Base-by-base conservation (phyloP, 352 stramenopile genomes). In the Pythium aphanidermatum region DNA sequence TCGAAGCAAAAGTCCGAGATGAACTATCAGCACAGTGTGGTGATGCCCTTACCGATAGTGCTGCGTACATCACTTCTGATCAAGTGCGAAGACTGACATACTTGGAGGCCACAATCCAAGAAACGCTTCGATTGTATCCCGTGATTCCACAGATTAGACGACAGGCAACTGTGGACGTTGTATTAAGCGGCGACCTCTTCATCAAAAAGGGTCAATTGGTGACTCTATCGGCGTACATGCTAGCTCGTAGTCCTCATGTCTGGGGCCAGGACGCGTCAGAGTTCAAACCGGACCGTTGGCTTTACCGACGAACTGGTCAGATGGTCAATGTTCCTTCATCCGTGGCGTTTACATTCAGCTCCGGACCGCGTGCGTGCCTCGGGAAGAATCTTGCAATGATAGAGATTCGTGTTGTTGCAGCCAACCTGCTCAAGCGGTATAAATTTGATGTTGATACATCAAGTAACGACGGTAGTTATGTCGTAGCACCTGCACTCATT, bases 121-220 rank as follows among this genome's bases (percentile, higher is more conserved):
- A 92, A 43, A 80, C 65, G 14, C 43, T 90, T 31, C 69, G 80
- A 0, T 41, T 92, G 20, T 77, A 81, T 44, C 76, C 78, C 24
- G 27, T 66, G 11, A 57, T 83, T 10, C 75, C 80, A 1, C 55
- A 72, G n/a, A 79, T 81, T n/a, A 54, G 55, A 12, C 86, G 86
- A 50, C 54, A 81, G 45, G 69, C 63, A 23, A 70, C 76, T 16
- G 33, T 58, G 5, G 78, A 88, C 37, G 80, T 69, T 16, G 65
- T 63, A 19, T 45, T 86, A 5, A 60, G 63, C 26, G 55, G 40
- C 10, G 39, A 54, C 7, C 41, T 74, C 28, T 37, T 36, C n/a
- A 45, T 79, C 1, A 23, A 20, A 1, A 57, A 60, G 27, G 66
- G 63, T 21, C 25, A 44, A 12, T 41, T 28, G 2, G 58, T 72